phyloP scores from a whole-genome alignment of 2,329 filamentous ascomycete genomes.

The Colletotrichum trifolii region DNA sequence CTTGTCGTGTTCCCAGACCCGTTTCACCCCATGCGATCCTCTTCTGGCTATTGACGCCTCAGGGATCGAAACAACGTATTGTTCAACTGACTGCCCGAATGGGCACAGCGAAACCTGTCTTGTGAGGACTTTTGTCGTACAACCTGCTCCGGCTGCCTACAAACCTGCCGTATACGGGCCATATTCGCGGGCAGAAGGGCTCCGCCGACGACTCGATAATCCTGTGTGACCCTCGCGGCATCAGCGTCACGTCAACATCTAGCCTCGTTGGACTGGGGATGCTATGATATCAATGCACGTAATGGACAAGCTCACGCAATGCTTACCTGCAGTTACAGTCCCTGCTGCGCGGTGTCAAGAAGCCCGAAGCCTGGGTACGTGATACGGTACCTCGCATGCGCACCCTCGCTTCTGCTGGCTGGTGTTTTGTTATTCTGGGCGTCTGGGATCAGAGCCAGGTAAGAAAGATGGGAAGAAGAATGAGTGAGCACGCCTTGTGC shows the following conservation, averaged over 20 bases:
- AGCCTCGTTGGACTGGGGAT: constrained; percentile 9
- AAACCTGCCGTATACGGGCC: not conserved
- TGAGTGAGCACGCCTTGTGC: constrained; percentile 19
- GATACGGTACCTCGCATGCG: constrained; percentile 2
- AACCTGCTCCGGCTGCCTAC: constrained; percentile 11
- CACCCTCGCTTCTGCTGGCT: constrained; percentile 1
- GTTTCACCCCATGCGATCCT: constrained; percentile 28
- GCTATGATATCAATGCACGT: not conserved
- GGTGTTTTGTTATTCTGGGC: not conserved
- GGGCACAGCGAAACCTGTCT: constrained; percentile 22
- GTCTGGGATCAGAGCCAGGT: constrained; percentile 1
- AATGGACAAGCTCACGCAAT: constrained; percentile 9
- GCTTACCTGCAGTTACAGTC: constrained; percentile 16
- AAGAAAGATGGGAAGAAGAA: constrained; percentile 18
- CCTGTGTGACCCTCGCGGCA: not conserved
- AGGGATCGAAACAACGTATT: constrained; percentile 18
- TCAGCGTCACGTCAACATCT: constrained; percentile 20
- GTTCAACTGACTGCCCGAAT: constrained; percentile 11
- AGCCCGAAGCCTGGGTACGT: constrained; percentile 12
- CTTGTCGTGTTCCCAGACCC: constrained; percentile 19
- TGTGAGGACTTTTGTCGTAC: constrained; percentile 15
- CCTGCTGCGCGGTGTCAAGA: constrained; percentile 19
- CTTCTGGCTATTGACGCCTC: constrained; percentile 5
- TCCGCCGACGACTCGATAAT: not conserved
- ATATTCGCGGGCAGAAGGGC: not conserved